Evolutionary conservation across 345 rosid species (phyloP).

Genomic region (Erysimum cheiranthoides): DNA sequence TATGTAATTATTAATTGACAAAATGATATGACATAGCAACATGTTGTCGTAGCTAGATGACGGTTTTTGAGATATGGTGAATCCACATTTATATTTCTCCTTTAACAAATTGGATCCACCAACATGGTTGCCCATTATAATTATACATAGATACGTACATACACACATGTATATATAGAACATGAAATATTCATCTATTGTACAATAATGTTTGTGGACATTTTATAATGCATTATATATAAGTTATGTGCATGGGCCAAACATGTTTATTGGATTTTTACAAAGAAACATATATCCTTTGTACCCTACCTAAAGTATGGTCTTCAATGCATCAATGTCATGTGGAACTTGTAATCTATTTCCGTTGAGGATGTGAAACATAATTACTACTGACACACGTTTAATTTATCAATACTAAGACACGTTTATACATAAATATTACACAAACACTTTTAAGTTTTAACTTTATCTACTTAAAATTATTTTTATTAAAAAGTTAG

Average conservation of each 20-base stretch:
- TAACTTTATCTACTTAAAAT: no score
- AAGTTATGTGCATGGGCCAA: constrained; percentile 28
- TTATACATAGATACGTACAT: not conserved
- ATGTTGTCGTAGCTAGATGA: constrained; percentile 41
- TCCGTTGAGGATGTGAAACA: not conserved
- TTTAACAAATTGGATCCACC: constrained; percentile 29
- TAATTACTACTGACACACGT: no score
- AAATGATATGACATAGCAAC: constrained; percentile 33
- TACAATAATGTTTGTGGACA: constrained; percentile 36
- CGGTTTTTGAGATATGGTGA: constrained; percentile 41
- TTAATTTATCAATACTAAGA: no score
- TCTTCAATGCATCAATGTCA: constrained; percentile 26
- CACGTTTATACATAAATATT: no score
- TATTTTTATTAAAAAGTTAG: no score
- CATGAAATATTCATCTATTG: constrained; percentile 7
- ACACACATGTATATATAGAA: not conserved
- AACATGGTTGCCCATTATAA: constrained; percentile 36
- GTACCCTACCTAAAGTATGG: constrained; percentile 38
- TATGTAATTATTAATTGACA: constrained; percentile 31
- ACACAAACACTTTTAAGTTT: no score
- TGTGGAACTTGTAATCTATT: constrained; percentile 9
- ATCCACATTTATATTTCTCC: constrained; percentile 24
- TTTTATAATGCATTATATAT: constrained; percentile 25
- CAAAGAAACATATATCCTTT: constrained; percentile 28
- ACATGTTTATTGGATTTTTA: constrained; percentile 27